Conservation (phyloP, 306 rosid species). For the Sesbania bispinosa region DNA sequence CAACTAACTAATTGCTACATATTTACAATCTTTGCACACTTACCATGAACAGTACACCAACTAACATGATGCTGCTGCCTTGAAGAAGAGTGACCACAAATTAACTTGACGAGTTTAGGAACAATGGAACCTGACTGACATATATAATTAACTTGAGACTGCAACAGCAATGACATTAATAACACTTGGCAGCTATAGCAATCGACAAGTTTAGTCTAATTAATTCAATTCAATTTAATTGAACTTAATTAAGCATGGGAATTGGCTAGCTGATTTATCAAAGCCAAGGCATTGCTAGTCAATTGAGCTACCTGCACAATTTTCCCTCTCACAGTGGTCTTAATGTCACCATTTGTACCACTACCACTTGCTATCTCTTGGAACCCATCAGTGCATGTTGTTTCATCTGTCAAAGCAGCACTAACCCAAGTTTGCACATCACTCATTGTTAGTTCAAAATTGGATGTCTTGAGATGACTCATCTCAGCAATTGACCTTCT, state of each 20-base stretch:
- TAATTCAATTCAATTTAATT: too few species aligned
- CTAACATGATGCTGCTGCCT: not conserved
- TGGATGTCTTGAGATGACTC: conserved; percentile 19
- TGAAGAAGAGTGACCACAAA: too few species aligned
- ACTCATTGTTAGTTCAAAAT: conserved; percentile 38
- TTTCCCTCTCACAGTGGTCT: conserved; percentile 31
- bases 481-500: conserved; percentile 50
- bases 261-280: conserved; percentile 55
- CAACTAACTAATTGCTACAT: not conserved
- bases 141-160: not conserved
- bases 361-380: not conserved
- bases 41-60: not conserved
- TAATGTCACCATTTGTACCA: conserved; percentile 24
- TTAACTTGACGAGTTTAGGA: too few species aligned
- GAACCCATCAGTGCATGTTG: conserved; percentile 67
- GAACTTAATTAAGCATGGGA: too few species aligned
- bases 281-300: conserved; percentile 81
- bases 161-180: not conserved
- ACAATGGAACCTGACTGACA: too few species aligned
- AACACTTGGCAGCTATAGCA: too few species aligned
- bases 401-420: conserved; percentile 70
- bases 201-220: too few species aligned
- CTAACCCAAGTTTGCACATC: conserved; percentile 81
- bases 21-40: not conserved
- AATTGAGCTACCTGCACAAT: conserved; percentile 48